Percentiles rank a stretch among this genome's conserved stretches.
Conservation (phyloP, 2,329 filamentous ascomycete genomes). For the Endoconidiophora laricicola region DNA sequence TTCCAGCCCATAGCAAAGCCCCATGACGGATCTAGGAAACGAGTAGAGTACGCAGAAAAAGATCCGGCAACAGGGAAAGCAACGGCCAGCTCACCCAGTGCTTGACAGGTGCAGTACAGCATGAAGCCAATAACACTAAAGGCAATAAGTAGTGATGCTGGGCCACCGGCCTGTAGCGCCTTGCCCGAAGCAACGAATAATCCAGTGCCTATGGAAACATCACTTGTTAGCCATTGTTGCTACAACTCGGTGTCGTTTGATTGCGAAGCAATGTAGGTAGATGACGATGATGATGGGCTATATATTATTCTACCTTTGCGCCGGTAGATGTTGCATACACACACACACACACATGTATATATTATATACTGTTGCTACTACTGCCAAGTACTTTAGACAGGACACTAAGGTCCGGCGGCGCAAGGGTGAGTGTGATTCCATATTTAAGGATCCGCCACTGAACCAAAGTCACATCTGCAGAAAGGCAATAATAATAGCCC, state of each 20-base stretch:
- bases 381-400: no score
- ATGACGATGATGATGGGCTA: no score
- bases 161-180: slow-evolving; percentile 55
- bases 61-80: slow-evolving; percentile 82
- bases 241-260: neutral
- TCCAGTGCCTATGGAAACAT: slow-evolving; percentile 43
- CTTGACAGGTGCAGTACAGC: slow-evolving; percentile 84
- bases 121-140: slow-evolving; percentile 67
- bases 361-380: no score
- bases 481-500: no score
- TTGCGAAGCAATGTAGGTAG: no score
- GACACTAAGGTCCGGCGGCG: no score
- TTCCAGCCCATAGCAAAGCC: slow-evolving; percentile 95
- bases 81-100: slow-evolving; percentile 80
- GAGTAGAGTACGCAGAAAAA: slow-evolving; percentile 80
- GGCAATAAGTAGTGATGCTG: slow-evolving; percentile 61
- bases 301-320: no score
- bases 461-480: no score
- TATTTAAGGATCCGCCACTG: no score
- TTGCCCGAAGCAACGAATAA: slow-evolving; percentile 72
- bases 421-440: no score
- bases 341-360: no score
- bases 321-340: no score
- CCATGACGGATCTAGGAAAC: slow-evolving; percentile 87
- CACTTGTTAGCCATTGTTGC: slow-evolving; percentile 6